These are phyloP conservation scores for Venturia oleaginea DNA, from an alignment of 2,329 filamentous ascomycete species.

Conservation along the genomic window DNA sequence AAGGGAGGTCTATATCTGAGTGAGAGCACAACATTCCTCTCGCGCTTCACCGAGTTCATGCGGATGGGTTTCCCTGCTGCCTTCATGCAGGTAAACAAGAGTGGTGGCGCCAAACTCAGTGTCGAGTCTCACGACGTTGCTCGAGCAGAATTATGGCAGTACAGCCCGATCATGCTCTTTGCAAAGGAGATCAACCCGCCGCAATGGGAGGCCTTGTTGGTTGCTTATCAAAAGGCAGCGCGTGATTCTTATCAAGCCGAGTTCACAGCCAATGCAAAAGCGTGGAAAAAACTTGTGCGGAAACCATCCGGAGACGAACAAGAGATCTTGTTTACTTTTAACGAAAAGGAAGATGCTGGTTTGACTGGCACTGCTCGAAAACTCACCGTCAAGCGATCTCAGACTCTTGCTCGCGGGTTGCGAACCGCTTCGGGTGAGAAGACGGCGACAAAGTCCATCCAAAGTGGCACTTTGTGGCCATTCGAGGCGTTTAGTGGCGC, in stretches of 20 bases:
- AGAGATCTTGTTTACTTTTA: constrained; percentile 79
- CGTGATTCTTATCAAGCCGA: constrained; percentile 71
- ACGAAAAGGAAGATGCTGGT: constrained; percentile 61
- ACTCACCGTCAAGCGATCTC: constrained; percentile 86
- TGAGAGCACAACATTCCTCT: constrained; percentile 68
- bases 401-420: constrained; percentile 69
- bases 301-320: constrained; percentile 69
- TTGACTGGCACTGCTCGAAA: constrained; percentile 63
- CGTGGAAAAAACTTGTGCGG: constrained; percentile 71
- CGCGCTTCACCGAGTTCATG: constrained; percentile 74
- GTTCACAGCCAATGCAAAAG: constrained; percentile 65
- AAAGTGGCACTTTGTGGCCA: constrained; percentile 59
- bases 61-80: constrained; percentile 69
- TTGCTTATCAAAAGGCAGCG: constrained; percentile 70
- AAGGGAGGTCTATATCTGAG: constrained; percentile 83
- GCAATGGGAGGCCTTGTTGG: constrained; percentile 73
- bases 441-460: constrained; percentile 46
- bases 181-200: constrained; percentile 71
- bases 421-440: constrained; percentile 57
- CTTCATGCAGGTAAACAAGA: constrained; percentile 58
- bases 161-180: constrained; percentile 80
- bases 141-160: constrained; percentile 72
- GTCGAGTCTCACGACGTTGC: constrained; percentile 58
- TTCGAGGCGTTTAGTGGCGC: constrained; percentile 75
- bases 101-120: constrained; percentile 53